Evolutionary conservation across 225 moss, liverwort and hornwort species (phyloP).

Genomic region (Antitrichia curtipendula): DNA sequence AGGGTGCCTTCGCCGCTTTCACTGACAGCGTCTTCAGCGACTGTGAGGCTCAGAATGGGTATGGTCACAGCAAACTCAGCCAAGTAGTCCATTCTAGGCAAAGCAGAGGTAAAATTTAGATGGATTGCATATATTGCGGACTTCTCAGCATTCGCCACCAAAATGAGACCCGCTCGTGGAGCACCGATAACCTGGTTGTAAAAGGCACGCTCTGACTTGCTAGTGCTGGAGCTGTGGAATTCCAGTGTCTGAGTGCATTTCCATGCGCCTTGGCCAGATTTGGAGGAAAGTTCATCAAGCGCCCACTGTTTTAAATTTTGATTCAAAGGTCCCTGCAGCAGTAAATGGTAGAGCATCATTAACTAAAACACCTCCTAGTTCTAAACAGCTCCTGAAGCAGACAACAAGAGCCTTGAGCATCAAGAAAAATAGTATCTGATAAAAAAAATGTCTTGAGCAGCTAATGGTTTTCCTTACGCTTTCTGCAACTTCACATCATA

Average conservation of each 20-base stretch:
- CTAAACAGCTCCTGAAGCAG: not conserved
- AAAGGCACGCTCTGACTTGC: conserved; percentile 46
- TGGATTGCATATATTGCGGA: conserved; percentile 73
- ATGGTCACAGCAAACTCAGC: conserved; percentile 71
- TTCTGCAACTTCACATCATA: not conserved
- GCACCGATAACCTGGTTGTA: conserved; percentile 59
- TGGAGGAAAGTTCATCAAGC: conserved; percentile 29
- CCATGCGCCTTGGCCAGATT: conserved; percentile 46
- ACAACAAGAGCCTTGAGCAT: not conserved
- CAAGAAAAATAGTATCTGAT: not conserved
- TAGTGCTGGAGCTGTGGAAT: conserved; percentile 32
- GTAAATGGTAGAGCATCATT: not conserved
- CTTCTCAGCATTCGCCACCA: conserved; percentile 61
- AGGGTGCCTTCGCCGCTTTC: conserved; percentile 59
- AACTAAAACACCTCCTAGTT: not conserved
- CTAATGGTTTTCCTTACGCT: not conserved
- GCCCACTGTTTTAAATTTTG: conserved; percentile 60
- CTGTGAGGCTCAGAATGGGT: conserved; percentile 67
- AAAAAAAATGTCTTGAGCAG: not conserved
- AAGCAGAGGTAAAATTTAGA: conserved; percentile 36
- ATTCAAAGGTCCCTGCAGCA: conserved; percentile 55
- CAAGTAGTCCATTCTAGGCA: conserved; percentile 67
- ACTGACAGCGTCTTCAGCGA: conserved; percentile 52
- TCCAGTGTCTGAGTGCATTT: conserved; percentile 59
- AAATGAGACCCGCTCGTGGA: conserved; percentile 45